These are phyloP conservation scores for Penicillium verrucosum DNA, from an alignment of 2,329 filamentous ascomycete species.

Conservation along the genomic window DNA sequence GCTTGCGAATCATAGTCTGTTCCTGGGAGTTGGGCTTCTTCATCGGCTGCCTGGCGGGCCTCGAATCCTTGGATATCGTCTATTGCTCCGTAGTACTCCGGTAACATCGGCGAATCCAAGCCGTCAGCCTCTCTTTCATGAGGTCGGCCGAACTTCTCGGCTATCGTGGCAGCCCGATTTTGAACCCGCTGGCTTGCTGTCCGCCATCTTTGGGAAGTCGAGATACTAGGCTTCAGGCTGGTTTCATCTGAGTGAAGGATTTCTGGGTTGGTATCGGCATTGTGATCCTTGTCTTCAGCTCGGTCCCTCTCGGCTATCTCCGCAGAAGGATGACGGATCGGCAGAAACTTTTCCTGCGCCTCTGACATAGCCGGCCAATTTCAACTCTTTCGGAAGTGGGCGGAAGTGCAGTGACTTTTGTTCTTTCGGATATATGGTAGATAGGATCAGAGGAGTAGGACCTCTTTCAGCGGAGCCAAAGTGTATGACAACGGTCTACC, in stretches of 20 bases:
- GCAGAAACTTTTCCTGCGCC: slow-evolving; percentile 10
- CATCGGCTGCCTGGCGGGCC: slow-evolving; percentile 20
- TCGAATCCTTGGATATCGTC: slow-evolving; percentile 21
- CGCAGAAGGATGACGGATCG: slow-evolving; percentile 5
- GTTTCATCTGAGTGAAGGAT: background rate
- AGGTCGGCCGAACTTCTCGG: slow-evolving; percentile 22
- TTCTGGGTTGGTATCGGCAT: slow-evolving; percentile 1
- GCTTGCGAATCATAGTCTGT: slow-evolving; percentile 21
- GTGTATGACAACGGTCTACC: background rate
- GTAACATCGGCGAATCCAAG: slow-evolving; percentile 17
- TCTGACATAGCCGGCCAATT: slow-evolving; percentile 10
- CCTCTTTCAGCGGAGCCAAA: background rate
- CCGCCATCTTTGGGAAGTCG: slow-evolving; percentile 17
- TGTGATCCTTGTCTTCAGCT: background rate
- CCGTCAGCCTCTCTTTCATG: slow-evolving; percentile 23
- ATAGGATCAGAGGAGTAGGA: background rate
- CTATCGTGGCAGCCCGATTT: slow-evolving; percentile 18
- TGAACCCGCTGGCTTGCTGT: slow-evolving; percentile 21
- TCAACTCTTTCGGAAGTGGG: background rate
- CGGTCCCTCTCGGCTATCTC: slow-evolving; percentile 1
- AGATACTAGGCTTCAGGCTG: slow-evolving; percentile 8
- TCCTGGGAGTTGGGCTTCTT: slow-evolving; percentile 12
- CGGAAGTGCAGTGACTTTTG: background rate
- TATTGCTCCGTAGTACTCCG: slow-evolving; percentile 23
- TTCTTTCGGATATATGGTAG: background rate